These are phyloP conservation scores for Aureobasidium sp. DNA, from an alignment of 2,329 filamentous ascomycete species.

Conservation along the genomic window DNA sequence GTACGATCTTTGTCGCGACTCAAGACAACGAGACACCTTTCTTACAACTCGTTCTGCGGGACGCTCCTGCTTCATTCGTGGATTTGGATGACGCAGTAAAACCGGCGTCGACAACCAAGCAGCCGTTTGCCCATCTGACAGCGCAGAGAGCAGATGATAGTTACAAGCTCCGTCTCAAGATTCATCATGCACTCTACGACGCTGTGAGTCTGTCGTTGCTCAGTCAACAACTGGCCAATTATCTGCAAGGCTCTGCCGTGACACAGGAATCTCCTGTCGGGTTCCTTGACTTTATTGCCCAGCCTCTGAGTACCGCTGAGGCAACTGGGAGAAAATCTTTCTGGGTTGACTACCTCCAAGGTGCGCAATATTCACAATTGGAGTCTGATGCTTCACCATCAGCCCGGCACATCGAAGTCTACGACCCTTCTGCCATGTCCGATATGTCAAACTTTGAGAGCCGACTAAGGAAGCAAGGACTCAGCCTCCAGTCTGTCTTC, in stretches of 20 bases:
- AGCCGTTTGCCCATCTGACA: slow-evolving; percentile 20
- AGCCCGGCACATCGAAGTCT: slow-evolving; percentile 35
- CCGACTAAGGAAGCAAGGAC: slow-evolving; percentile 44
- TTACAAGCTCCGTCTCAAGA: slow-evolving; percentile 38
- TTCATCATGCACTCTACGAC: slow-evolving; percentile 88
- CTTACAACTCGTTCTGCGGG: slow-evolving; percentile 54
- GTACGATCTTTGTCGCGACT: slow-evolving; percentile 59
- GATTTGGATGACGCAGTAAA: slow-evolving; percentile 19
- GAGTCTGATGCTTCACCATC: slow-evolving; percentile 10
- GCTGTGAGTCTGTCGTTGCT: slow-evolving; percentile 67
- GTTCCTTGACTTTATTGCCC: slow-evolving; percentile 39
- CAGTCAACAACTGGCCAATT: slow-evolving; percentile 44
- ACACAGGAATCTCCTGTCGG: slow-evolving; percentile 18
- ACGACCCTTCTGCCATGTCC: slow-evolving; percentile 44
- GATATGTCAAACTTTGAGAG: slow-evolving; percentile 36
- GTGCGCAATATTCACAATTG: slow-evolving; percentile 20
- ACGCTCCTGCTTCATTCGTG: slow-evolving; percentile 29
- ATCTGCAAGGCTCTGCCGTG: slow-evolving; percentile 30
- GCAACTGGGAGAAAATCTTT: slow-evolving; percentile 35
- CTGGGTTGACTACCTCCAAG: slow-evolving; percentile 45
- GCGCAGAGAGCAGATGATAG: slow-evolving; percentile 18
- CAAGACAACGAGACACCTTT: slow-evolving; percentile 44
- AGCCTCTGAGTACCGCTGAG: slow-evolving; percentile 20
- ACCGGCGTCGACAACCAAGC: not conserved
- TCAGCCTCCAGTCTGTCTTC: slow-evolving; percentile 68